Base-by-base conservation (phyloP, 345 rosid species). In the Corchorus capsularis region DNA sequence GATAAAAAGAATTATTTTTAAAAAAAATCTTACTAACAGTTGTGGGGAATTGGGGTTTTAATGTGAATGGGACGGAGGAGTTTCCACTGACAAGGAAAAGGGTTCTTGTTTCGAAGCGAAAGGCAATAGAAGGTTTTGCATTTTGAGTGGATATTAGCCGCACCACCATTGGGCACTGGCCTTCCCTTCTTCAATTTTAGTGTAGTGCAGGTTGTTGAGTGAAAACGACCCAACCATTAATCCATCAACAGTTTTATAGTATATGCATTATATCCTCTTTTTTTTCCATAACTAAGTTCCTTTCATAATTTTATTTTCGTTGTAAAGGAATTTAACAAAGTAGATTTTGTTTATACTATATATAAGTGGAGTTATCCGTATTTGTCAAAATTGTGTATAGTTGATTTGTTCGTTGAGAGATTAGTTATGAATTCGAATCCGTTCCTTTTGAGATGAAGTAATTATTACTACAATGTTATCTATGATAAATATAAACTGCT, bases 191-290 rank as follows among this genome's bases (percentile, higher is more conserved):
- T 27, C 1, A 43, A 19, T 1, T 65, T 71, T 17, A 64, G 10
- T 73, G 35, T 5, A 5, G 27, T 73, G 35, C 3, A 5, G n/a
- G 61, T 74, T 3, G 74, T 70, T 67, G 56, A 39, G 17, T 3
- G 75, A 78, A 64, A 49, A 71, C 27, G 81, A 70, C 81, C 5
- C 8, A 17, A 15, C 27, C 2, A 4, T 57, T 34, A 5, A 45
- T 41, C 47, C 47, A 45, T 6, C 47, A 10, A 3, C 6, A 4
- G n/a, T 15, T 56, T 56, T 12, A 56, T 56, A 12, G 0, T 0
- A 1, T 27, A 27, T 27, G 27, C 27, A 27, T 27, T 27, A 27
- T 0, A 27, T 27, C 27, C 27, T 27, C n/a, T n/a, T n/a, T 27
- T 27, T 27, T 27, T 27, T 27, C 27, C 27, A n/a, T n/a, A n/a